Percentiles rank a stretch among this genome's conserved stretches.
These are phyloP conservation scores for Kwoniella dendrophila DNA, from an alignment of 768 basidiomycete species.

Conservation along the genomic window DNA sequence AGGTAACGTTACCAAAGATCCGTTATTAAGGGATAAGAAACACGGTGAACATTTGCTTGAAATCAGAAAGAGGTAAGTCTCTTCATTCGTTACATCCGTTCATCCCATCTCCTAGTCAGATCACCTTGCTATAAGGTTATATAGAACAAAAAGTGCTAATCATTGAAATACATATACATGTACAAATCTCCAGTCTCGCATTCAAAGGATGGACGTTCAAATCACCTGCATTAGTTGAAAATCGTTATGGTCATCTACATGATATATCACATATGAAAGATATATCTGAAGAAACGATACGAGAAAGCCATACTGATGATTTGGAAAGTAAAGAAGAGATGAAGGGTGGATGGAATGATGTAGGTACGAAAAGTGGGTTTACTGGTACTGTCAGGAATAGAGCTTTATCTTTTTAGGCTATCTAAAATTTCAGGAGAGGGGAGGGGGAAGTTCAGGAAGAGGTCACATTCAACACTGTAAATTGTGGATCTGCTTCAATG, in stretches of 20 bases:
- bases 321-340: too few relatives aligned
- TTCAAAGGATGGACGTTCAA: conserved; percentile 57
- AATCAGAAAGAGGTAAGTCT: conserved; percentile 69
- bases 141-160: too few relatives aligned
- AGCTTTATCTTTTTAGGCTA: conserved; percentile 34
- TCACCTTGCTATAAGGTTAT: too few relatives aligned
- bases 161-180: background rate
- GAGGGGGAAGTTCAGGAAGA: too few relatives aligned
- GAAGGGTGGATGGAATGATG: conserved; percentile 10
- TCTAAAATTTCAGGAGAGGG: background rate
- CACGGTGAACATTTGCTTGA: conserved; percentile 85
- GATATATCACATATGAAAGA: conserved; percentile 16
- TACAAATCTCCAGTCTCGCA: conserved; percentile 41
- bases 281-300: conserved; percentile 14
- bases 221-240: conserved; percentile 31
- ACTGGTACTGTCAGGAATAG: conserved; percentile 30
- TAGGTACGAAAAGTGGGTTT: conserved; percentile 5
- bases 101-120: background rate
- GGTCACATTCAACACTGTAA: too few relatives aligned
- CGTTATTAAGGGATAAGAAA: conserved; percentile 77
- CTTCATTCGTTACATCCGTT: background rate
- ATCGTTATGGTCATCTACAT: conserved; percentile 36
- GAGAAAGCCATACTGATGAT: conserved; percentile 2
- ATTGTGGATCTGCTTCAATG: too few relatives aligned
- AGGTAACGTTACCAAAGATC: conserved; percentile 80